These are phyloP conservation scores for Pythium oligandrum DNA, from an alignment of 352 stramenopile genomes.

Conservation along the genomic window DNA sequence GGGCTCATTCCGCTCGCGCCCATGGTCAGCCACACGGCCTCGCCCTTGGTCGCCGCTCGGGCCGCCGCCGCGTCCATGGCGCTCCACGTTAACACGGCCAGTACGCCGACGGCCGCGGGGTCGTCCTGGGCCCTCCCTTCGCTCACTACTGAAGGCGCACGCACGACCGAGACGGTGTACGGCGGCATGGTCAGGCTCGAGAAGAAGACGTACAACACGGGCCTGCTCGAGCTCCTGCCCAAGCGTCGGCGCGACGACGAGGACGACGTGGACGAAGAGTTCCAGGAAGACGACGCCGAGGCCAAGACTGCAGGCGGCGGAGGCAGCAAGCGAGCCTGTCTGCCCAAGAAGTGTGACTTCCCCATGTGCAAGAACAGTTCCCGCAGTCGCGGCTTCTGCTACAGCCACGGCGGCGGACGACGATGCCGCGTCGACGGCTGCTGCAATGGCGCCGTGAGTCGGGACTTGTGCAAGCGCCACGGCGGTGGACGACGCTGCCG, in stretches of 20 bases:
- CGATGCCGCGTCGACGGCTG: slow-evolving; percentile 63
- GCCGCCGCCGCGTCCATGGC: slow-evolving; percentile 14
- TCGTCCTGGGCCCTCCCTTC: neutral
- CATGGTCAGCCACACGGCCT: slow-evolving; percentile 13
- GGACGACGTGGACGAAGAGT: slow-evolving; percentile 12
- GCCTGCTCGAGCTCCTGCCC: slow-evolving; percentile 9
- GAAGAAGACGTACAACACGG: slow-evolving; percentile 2
- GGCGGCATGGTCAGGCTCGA: slow-evolving; percentile 21
- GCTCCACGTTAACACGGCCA: slow-evolving; percentile 9
- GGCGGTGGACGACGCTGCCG: slow-evolving; percentile 65
- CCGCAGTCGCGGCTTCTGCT: slow-evolving; percentile 73
- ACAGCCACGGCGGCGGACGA: slow-evolving; percentile 64
- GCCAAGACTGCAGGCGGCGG: slow-evolving; percentile 1
- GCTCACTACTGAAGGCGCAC: too few species aligned
- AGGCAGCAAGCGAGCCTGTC: slow-evolving; percentile 49
- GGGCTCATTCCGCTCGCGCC: slow-evolving; percentile 20
- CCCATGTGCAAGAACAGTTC: slow-evolving; percentile 83
- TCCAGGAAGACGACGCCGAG: slow-evolving; percentile 1
- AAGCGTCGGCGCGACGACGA: slow-evolving; percentile 15
- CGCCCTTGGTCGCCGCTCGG: slow-evolving; percentile 13
- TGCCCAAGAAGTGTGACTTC: slow-evolving; percentile 82
- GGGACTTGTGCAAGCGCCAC: slow-evolving; percentile 78
- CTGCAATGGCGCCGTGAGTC: slow-evolving; percentile 70
- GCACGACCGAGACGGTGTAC: neutral
- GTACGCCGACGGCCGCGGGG: slow-evolving; percentile 1